Base-by-base conservation (phyloP, 176 grass and related monocot species). In the Canna indica region DNA sequence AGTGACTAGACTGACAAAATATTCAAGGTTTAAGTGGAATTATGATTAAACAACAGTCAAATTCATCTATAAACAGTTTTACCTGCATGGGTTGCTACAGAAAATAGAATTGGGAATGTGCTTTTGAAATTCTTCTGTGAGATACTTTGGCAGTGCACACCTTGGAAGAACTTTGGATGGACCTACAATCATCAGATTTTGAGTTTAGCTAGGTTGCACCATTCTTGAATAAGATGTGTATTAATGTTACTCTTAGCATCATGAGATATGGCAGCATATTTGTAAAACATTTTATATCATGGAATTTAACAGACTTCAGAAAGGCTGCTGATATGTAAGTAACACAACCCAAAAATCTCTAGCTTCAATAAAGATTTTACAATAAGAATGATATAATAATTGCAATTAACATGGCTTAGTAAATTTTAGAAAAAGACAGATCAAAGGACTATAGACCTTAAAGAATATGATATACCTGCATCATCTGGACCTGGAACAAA, bases 81-180 rank as follows among this genome's bases (percentile, higher is more conserved):
- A 97, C 93, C 86, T 97, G 93, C 93, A 97, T 36, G 93, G 93
- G 32, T 97, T 97, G 86, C 88, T 97, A 67, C 70, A 75, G 22
- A 97, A 97, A 73, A 97, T 97, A 81, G 88, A 86, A 87, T 83
- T 83, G 60, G 93, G 88, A 46, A 97, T 82, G 27, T 91, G 86
- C 53, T 83, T 97, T 71, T 87, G 88, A 79, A 97, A 80, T 72
- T 90, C 88, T 79, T 92, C 93, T 34, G 76, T 92, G 68, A 92
- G 71, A 90, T 97, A 92, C 82, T 90, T 92, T 2, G 86, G 93
- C 68, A 92, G 79, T n/a, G 83, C 74, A 80, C 86, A 91, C 79
- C 88, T 91, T 77, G 93, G 93, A 34, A 97, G 82, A 73, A 88
- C 86, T 78, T 91, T 96, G 44, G 88, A 91, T 76, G 93, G 88